These are phyloP conservation scores for Fusarium floridanum DNA, from an alignment of 2,329 filamentous ascomycete genomes.

Conservation along the genomic window DNA sequence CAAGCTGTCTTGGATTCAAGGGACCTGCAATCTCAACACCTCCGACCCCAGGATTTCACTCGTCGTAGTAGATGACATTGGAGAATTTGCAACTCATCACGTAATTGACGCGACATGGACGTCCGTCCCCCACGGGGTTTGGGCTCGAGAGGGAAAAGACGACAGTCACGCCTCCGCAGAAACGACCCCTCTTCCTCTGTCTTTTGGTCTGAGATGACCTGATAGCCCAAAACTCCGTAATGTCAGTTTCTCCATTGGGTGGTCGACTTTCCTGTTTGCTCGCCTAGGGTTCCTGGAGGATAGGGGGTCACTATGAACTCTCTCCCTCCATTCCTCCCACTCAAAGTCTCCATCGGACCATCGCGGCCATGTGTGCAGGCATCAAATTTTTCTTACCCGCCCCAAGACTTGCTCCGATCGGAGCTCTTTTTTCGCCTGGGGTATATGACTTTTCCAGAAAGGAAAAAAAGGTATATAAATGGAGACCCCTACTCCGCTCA, in stretches of 20 bases:
- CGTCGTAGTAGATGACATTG: not conserved
- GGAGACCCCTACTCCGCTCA: constrained; percentile 31
- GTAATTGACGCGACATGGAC: constrained; percentile 17
- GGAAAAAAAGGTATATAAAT: constrained; percentile 35
- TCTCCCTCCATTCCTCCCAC: too few species aligned
- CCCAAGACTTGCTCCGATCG: constrained; percentile 32
- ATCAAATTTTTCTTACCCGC: constrained; percentile 34
- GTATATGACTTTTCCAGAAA: constrained; percentile 2
- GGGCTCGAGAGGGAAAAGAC: not conserved
- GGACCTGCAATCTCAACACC: constrained; percentile 26
- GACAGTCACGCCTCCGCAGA: not conserved
- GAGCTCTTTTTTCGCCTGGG: constrained; percentile 29
- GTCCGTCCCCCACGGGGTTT: constrained; percentile 36
- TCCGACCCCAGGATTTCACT: not conserved
- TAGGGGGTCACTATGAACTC: constrained; percentile 2
- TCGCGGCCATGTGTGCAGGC: not conserved
- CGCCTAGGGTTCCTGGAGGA: constrained; percentile 6
- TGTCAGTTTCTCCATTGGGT: constrained; percentile 20
- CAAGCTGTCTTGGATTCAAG: not conserved
- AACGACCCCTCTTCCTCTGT: not conserved
- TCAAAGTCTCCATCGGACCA: constrained; percentile 22
- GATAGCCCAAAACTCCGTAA: constrained; percentile 7
- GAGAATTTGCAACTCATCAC: constrained; percentile 24
- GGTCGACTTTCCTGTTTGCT: not conserved
- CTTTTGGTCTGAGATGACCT: not conserved